Conservation (phyloP, 768 basidiomycete genomes). For the Paxillus rubicundulus region DNA sequence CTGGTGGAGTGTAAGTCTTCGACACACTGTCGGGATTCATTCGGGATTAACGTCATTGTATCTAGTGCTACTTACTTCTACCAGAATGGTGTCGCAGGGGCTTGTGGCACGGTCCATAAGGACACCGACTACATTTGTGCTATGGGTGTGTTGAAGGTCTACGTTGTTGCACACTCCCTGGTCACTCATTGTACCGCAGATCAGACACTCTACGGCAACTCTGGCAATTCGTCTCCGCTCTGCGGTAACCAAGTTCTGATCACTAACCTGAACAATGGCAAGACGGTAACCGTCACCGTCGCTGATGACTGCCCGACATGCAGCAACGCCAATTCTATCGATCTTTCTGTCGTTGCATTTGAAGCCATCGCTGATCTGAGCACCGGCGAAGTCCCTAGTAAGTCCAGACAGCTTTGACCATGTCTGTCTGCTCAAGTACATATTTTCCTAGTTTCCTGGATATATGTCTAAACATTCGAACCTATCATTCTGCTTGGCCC, state of each 20-base stretch:
- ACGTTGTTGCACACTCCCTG: neutral
- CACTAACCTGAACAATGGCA: constrained; percentile 53
- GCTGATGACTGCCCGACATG: constrained; percentile 86
- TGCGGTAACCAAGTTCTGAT: constrained; percentile 70
- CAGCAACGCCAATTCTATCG: constrained; percentile 60
- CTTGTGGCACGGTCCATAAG: constrained; percentile 62
- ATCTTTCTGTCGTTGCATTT: constrained; percentile 73
- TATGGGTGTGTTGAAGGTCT: constrained; percentile 43
- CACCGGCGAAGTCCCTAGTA: constrained; percentile 59
- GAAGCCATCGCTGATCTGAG: constrained; percentile 44
- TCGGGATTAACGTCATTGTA: neutral
- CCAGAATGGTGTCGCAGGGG: constrained; percentile 73
- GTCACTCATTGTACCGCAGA: constrained; percentile 37
- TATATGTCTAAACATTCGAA: constrained; percentile 8
- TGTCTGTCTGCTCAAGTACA: neutral
- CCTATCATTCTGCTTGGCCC: constrained; percentile 1
- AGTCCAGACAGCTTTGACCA: constrained; percentile 21
- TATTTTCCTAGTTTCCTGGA: constrained; percentile 28
- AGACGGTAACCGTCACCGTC: constrained; percentile 59
- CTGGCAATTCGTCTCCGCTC: constrained; percentile 43
- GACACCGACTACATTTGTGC: constrained; percentile 65
- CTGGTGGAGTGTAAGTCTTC: constrained; percentile 44
- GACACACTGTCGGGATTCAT: neutral
- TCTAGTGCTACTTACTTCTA: constrained; percentile 60
- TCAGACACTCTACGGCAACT: constrained; percentile 48